These are phyloP conservation scores for Mucor circinelloides DNA, from an alignment of 371 early-diverging fungal genomes.

Conservation along the genomic window DNA sequence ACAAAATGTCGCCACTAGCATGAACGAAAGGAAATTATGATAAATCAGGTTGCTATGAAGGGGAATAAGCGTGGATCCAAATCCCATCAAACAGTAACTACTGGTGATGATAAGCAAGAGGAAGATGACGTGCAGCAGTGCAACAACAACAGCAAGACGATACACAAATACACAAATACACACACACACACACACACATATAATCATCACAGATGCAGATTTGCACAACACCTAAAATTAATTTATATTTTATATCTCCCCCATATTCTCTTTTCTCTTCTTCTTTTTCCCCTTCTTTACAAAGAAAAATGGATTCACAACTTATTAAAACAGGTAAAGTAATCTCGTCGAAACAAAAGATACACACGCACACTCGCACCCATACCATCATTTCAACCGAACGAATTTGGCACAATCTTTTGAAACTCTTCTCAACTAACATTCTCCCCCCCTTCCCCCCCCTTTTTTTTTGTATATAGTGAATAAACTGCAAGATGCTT, in stretches of 20 bases:
- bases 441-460: background rate
- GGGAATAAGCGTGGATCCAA: background rate
- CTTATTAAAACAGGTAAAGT: conserved; percentile 54
- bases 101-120: background rate
- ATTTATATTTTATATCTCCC: background rate
- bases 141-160: background rate
- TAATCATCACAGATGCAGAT: background rate
- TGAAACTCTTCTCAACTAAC: background rate
- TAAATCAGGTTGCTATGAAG: background rate
- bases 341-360: background rate
- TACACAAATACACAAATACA: background rate
- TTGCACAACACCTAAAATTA: background rate
- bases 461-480: conserved; percentile 33
- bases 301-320: conserved; percentile 45
- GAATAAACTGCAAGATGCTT: conserved; percentile 96
- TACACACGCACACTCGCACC: background rate
- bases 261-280: background rate
- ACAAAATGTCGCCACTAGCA: no score
- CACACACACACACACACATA: background rate
- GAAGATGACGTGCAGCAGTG: background rate
- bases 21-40: background rate
- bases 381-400: background rate
- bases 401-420: background rate
- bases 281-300: background rate
- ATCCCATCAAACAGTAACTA: background rate